These are phyloP conservation scores for Acanthamoeba culbertsoni DNA, from an alignment of 208 protist species.

Conservation along the genomic window DNA sequence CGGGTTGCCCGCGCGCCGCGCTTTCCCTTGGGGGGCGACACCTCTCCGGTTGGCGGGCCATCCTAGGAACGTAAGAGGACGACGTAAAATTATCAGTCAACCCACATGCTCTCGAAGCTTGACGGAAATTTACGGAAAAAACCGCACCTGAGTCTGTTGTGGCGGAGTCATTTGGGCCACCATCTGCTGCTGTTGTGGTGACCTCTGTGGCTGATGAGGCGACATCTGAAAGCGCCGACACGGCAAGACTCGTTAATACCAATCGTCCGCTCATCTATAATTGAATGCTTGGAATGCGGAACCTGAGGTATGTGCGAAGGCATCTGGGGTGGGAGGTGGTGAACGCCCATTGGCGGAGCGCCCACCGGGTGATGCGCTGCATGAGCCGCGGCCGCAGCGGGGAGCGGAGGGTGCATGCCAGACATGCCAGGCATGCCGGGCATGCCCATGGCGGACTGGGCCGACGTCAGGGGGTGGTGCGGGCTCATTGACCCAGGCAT, in stretches of 20 bases:
- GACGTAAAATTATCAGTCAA: no score
- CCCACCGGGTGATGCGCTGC: background rate
- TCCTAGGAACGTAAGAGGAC: background rate
- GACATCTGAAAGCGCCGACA: no score
- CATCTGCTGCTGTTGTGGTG: background rate
- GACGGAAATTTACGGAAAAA: background rate
- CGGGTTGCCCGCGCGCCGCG: no score
- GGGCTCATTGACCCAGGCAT: background rate
- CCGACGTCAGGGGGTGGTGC: background rate
- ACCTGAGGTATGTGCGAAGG: background rate
- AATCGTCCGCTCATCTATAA: no score
- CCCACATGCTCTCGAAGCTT: background rate
- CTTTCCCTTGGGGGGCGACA: background rate
- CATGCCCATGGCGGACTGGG: background rate
- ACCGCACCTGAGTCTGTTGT: background rate
- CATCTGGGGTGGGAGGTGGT: background rate
- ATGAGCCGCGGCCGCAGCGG: background rate
- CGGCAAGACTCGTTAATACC: no score
- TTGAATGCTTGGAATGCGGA: no score
- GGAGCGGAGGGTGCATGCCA: background rate
- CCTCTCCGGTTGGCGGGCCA: background rate
- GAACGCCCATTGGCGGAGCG: background rate
- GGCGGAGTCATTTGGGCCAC: background rate
- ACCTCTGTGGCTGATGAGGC: background rate
- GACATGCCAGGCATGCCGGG: background rate